These are phyloP conservation scores for Pseudocercospora cruenta DNA, from an alignment of 2,329 filamentous ascomycete genomes.

Conservation along the genomic window DNA sequence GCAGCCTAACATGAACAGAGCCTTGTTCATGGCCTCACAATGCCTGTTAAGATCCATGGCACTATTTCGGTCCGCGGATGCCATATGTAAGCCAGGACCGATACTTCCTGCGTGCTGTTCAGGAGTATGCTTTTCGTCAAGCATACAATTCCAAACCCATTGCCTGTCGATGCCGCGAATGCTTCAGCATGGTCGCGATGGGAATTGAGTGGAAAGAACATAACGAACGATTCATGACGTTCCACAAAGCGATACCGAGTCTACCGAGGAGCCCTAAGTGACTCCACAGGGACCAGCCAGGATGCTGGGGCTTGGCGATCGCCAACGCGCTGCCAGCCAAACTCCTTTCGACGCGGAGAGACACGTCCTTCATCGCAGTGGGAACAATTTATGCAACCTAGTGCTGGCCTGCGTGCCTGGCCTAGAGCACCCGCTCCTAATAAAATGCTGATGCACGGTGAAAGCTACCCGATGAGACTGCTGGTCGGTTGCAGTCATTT, in stretches of 20 bases:
- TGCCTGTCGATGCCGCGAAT: no score
- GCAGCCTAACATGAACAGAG: not conserved
- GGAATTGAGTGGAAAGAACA: no score
- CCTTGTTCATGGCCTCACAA: not conserved
- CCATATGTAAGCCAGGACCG: not conserved
- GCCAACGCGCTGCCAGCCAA: conserved; percentile 4
- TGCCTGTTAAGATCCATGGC: not conserved
- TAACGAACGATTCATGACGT: no score
- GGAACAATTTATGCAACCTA: not conserved
- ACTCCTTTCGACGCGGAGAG: conserved; percentile 18
- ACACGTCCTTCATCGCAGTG: not conserved
- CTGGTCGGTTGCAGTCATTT: not conserved
- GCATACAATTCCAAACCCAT: no score
- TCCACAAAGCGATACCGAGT: not conserved
- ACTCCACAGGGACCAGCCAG: not conserved
- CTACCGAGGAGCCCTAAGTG: not conserved
- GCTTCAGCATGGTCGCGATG: no score
- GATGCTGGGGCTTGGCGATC: not conserved
- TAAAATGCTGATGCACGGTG: not conserved
- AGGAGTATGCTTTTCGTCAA: not conserved
- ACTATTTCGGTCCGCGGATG: not conserved
- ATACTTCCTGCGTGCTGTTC: not conserved
- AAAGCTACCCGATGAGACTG: not conserved
- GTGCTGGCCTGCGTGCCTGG: not conserved
- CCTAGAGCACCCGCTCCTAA: not conserved